Evolutionary conservation across 495 filamentous ascomycete genomes (phyloP).

Genomic region (Tuber melanosporum): DNA sequence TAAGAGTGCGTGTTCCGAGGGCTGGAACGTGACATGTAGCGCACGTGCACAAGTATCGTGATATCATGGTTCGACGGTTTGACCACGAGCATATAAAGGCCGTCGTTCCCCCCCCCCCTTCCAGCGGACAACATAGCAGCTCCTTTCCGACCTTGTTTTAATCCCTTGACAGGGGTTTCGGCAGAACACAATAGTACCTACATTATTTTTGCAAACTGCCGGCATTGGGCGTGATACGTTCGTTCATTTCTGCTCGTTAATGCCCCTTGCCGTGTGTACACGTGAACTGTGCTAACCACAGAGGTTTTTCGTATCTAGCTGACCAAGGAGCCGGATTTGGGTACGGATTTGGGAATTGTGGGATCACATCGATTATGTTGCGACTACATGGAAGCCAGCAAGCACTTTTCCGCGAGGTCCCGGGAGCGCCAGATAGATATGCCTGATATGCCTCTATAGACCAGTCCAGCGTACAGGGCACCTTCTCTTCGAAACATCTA

Average conservation of each 20-base stretch:
- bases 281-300: neutral
- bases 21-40: neutral
- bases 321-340: neutral
- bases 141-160: neutral
- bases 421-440: neutral
- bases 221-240: neutral
- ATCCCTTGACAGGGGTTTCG: neutral
- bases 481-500: neutral
- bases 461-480: neutral
- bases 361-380: neutral
- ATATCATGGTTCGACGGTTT: neutral
- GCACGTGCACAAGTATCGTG: neutral
- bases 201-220: neutral
- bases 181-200: neutral
- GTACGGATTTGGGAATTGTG: neutral
- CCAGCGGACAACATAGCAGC: neutral
- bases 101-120: neutral
- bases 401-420: neutral
- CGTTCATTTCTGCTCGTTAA: neutral
- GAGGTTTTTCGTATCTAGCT: neutral
- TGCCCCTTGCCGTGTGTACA: neutral
- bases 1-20: neutral
- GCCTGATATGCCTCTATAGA: neutral
- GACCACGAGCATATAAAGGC: neutral
- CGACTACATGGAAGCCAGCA: neutral